Evolutionary conservation across 2,329 filamentous ascomycete species (phyloP), one percentile per base, ranked within the genome.

Genomic region (Colletotrichum abscissum): DNA sequence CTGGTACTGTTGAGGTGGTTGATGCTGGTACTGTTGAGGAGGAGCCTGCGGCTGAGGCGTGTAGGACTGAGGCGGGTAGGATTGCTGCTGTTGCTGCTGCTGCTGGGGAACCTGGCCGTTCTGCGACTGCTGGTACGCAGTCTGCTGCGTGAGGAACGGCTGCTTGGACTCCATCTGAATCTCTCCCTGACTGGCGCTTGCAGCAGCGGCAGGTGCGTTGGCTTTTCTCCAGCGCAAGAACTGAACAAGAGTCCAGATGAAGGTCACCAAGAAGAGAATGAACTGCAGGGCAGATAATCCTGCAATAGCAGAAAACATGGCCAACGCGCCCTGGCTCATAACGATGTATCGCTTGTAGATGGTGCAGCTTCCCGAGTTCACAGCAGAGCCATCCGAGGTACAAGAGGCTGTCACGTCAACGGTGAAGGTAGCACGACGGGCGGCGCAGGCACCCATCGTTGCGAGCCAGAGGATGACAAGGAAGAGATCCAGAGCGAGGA

Each of bases 381-480:
- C 56, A 5, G 80, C 26, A 75, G 82, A 84, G 56, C 85, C 85
- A 72, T 86, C 82, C 58, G 76, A 77, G 19, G 80, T 76, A 72
- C 77, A 80, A 68, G 81, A 83, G 2, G 77, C 78, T 11, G 49
- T 75, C 3, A 84, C 82, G 4, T 49, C 63, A 16, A 81, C 77
- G 9, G 75, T 78, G 76, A 84, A 87, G 22, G 73, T 73, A 42
- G 81, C 80, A 35, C 86, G 83, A 64, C 76, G 79, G 24, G 82
- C 80, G 9, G 86, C 86, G 16, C 81, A 81, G 30, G 84, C 81
- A 42, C 78, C 82, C 76, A 82, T 78, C n/a, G 82, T 81, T 0
- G 84, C 81, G 22, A 88, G 83, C 87, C 87, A 88, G 66, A 88
- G 81, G 69, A 88, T 76, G 59, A 84, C 76, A 78, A 88, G 80